These are phyloP conservation scores for Fusarium tupiense DNA, from an alignment of 2,329 filamentous ascomycete species.

Conservation along the genomic window DNA sequence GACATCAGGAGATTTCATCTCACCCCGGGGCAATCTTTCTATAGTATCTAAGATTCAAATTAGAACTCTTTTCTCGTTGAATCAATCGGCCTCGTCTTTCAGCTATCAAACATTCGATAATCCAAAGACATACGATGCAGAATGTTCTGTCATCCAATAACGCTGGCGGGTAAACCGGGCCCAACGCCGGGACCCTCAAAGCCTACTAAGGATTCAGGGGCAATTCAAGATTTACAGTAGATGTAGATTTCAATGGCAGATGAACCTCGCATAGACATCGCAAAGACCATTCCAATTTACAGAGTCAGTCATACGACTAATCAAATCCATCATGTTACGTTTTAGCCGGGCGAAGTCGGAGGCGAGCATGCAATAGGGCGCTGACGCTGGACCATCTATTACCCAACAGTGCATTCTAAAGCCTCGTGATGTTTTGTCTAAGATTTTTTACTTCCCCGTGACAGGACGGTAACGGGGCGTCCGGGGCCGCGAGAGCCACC, in stretches of 20 bases:
- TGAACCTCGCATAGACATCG: slow-evolving; percentile 21
- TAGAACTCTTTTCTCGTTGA: not conserved
- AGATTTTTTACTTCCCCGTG: slow-evolving; percentile 34
- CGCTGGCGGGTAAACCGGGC: slow-evolving; percentile 17
- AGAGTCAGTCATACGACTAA: slow-evolving; percentile 40
- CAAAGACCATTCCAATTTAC: slow-evolving; percentile 9
- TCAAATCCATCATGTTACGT: slow-evolving; percentile 33
- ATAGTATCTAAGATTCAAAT: not conserved
- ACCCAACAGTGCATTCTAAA: slow-evolving; percentile 35
- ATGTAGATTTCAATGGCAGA: slow-evolving; percentile 14
- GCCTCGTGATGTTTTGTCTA: slow-evolving; percentile 31
- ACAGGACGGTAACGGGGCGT: slow-evolving; percentile 28
- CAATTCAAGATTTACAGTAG: slow-evolving; percentile 7
- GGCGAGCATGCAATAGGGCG: slow-evolving; percentile 13
- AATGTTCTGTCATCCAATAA: slow-evolving; percentile 27
- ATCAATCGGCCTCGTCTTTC: not conserved
- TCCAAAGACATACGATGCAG: slow-evolving; percentile 25
- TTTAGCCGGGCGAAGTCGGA: slow-evolving; percentile 38
- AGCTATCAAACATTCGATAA: slow-evolving; percentile 17
- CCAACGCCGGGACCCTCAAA: slow-evolving; percentile 18
- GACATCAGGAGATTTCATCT: not conserved
- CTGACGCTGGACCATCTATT: slow-evolving; percentile 34
- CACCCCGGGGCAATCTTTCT: not conserved
- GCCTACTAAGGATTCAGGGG: slow-evolving; percentile 10
- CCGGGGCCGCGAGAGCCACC: slow-evolving; percentile 24